phyloP scores from a whole-genome alignment of 495 filamentous ascomycete species.

The Penicillium dipodomyicola region DNA sequence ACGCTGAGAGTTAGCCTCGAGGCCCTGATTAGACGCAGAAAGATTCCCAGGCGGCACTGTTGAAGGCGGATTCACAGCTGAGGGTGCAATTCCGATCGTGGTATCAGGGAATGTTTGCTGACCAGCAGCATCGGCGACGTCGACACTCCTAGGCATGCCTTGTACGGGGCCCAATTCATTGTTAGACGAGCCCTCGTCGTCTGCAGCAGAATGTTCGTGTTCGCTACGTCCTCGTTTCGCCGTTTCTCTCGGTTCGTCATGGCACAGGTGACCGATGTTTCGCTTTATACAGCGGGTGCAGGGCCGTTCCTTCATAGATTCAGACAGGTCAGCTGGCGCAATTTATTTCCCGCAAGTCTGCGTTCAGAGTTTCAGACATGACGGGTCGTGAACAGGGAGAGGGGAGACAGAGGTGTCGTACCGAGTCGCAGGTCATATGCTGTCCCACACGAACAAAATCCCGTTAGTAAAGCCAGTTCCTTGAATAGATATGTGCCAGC shows the following conservation, averaged over 20 bases:
- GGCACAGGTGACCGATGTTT: slow-evolving; percentile 97
- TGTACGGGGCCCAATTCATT: slow-evolving; percentile 41
- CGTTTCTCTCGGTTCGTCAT: slow-evolving; percentile 89
- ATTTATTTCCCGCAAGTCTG: slow-evolving; percentile 12
- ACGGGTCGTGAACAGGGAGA: slow-evolving; percentile 30
- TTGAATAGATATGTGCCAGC: neutral
- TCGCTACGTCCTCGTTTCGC: slow-evolving; percentile 74
- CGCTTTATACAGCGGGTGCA: slow-evolving; percentile 98
- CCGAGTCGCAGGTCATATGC: slow-evolving; percentile 99
- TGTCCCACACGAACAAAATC: slow-evolving; percentile 51
- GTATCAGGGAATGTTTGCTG: slow-evolving; percentile 42
- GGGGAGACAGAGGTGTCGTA: slow-evolving; percentile 58
- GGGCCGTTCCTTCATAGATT: slow-evolving; percentile 70
- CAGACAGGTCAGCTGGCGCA: slow-evolving; percentile 30
- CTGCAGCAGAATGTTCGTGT: slow-evolving; percentile 56
- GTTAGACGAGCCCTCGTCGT: slow-evolving; percentile 56
- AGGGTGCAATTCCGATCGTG: slow-evolving; percentile 34
- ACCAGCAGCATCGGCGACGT: slow-evolving; percentile 41
- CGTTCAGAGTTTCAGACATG: slow-evolving; percentile 23
- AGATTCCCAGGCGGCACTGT: slow-evolving; percentile 38
- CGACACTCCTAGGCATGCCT: slow-evolving; percentile 42
- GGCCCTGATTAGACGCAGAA: slow-evolving; percentile 41
- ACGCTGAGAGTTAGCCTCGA: slow-evolving; percentile 67
- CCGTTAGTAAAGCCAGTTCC: slow-evolving; percentile 34
- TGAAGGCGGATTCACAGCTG: slow-evolving; percentile 33